Evolutionary conservation across 257 asterid species (phyloP).

Genomic region (Nicotiana paniculata): DNA sequence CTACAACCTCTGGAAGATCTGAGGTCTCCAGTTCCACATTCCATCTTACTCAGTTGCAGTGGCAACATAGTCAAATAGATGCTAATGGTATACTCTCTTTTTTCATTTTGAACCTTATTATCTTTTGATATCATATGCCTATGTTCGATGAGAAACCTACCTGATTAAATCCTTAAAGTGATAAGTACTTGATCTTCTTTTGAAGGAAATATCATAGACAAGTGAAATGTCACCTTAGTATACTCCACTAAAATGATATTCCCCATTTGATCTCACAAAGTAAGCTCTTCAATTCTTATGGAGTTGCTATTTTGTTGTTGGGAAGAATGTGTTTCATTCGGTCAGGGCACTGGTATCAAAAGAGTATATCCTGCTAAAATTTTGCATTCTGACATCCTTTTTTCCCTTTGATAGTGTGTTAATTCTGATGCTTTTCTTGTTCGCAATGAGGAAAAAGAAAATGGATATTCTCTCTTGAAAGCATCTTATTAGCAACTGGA

Average conservation of each 20-base stretch:
- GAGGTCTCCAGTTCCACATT: constrained; percentile 65
- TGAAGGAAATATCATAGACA: background rate
- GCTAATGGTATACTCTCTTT: constrained; percentile 40
- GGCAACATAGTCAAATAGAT: constrained; percentile 83
- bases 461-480: too few species aligned
- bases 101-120: background rate
- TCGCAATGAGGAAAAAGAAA: background rate
- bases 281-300: background rate
- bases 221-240: background rate
- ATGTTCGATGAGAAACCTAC: background rate
- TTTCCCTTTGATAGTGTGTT: background rate
- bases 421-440: background rate
- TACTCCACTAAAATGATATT: background rate
- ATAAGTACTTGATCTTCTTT: background rate
- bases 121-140: background rate
- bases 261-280: background rate
- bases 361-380: background rate
- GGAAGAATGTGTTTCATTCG: background rate
- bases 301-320: background rate
- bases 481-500: background rate
- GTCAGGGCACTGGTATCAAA: background rate
- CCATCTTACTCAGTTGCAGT: constrained; percentile 76
- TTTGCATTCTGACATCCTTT: background rate
- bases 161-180: background rate
- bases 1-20: constrained; percentile 64